phyloP scores from a whole-genome alignment of 805 yeast genomes.

The Ogataea degrootiae region DNA sequence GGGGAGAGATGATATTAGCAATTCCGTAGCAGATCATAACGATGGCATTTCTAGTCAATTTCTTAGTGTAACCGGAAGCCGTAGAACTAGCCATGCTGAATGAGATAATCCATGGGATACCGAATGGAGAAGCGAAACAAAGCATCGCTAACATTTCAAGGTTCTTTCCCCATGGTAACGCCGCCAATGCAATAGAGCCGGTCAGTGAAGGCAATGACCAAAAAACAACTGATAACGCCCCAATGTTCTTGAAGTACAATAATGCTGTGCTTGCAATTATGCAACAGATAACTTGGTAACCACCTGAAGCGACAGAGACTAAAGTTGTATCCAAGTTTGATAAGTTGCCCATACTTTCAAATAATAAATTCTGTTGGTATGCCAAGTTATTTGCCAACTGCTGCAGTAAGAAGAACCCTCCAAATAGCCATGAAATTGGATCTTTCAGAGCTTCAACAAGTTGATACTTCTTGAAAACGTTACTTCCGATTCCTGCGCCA shows the following conservation, averaged over 20 bases:
- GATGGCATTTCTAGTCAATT: constrained; percentile 42
- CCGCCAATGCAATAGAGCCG: constrained; percentile 40
- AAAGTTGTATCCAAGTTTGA: constrained; percentile 43
- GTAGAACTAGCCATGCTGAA: constrained; percentile 25
- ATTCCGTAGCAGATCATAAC: constrained; percentile 44
- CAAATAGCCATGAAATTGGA: constrained; percentile 42
- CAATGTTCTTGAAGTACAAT: constrained; percentile 30
- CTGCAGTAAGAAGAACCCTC: constrained; percentile 36
- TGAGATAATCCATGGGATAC: constrained; percentile 23
- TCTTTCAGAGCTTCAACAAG: constrained; percentile 47
- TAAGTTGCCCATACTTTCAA: constrained; percentile 36
- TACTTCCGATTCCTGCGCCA: constrained; percentile 39
- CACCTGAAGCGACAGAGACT: constrained; percentile 51
- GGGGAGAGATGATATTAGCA: constrained; percentile 52
- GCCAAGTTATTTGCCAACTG: constrained; percentile 50
- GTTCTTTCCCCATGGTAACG: constrained; percentile 41
- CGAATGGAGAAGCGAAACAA: constrained; percentile 40
- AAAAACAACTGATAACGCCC: constrained; percentile 29
- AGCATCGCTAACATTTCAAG: constrained; percentile 44
- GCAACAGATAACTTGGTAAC: constrained; percentile 40
- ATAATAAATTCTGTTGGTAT: constrained; percentile 48
- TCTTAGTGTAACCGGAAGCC: constrained; percentile 48
- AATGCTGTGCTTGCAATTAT: constrained; percentile 34
- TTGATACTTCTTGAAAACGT: constrained; percentile 42
- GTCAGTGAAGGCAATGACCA: constrained; percentile 32